Evolutionary conservation across 2,329 filamentous ascomycete species (phyloP).

Genomic region (Fusarium musae): DNA sequence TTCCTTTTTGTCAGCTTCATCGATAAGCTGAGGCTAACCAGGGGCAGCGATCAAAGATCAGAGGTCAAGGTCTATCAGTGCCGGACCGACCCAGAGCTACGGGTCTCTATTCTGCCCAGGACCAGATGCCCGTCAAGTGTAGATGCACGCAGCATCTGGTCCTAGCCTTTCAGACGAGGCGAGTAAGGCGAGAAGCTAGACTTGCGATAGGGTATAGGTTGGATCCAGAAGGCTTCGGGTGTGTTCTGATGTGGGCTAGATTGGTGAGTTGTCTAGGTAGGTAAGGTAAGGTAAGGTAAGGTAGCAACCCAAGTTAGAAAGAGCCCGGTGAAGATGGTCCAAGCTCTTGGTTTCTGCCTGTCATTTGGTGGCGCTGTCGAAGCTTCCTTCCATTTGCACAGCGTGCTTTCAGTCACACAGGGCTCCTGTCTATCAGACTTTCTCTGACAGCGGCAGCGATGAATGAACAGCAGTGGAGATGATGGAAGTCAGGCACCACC

Average conservation of each 20-base stretch:
- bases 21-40: conserved; percentile 24
- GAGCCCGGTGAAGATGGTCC: neutral
- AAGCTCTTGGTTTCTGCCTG: conserved; percentile 29
- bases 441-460: neutral
- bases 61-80: conserved; percentile 34
- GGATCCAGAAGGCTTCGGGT: conserved; percentile 15
- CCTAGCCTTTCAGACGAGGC: conserved; percentile 1
- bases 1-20: conserved; percentile 14
- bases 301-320: neutral
- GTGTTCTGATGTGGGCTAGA: conserved; percentile 21
- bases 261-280: neutral
- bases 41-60: conserved; percentile 19
- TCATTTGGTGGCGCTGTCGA: conserved; percentile 18
- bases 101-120: conserved; percentile 10
- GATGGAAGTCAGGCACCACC: neutral
- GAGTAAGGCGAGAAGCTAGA: conserved; percentile 16
- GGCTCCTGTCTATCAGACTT: conserved; percentile 1
- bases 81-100: conserved; percentile 37
- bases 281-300: neutral
- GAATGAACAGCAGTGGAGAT: neutral
- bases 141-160: conserved; percentile 9
- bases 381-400: conserved; percentile 17
- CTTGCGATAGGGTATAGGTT: neutral
- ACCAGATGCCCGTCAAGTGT: neutral
- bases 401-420: conserved; percentile 10